phyloP scores from a whole-genome alignment of 129 eudicot species.

The Flaveria robusta region DNA sequence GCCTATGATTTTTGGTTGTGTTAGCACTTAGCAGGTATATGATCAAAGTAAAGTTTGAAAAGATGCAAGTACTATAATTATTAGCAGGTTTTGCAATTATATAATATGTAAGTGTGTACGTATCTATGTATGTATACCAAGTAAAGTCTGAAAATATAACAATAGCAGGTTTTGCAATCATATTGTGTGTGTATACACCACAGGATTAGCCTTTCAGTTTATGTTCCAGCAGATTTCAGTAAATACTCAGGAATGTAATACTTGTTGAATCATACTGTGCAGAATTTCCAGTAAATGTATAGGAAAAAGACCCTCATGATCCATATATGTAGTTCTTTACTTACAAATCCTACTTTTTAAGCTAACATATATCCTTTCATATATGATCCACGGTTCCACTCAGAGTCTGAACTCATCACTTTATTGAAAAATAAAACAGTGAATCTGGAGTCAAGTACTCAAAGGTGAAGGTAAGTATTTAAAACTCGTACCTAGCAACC shows the following conservation, averaged over 20 bases:
- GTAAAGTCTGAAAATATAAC: background rate
- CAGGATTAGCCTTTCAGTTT: background rate
- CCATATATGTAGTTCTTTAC: background rate
- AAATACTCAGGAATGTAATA: slow-evolving; percentile 5
- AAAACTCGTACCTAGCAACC: background rate
- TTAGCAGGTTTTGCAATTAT: background rate
- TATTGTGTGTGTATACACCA: background rate
- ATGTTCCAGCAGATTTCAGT: background rate
- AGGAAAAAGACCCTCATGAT: background rate
- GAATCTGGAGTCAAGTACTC: background rate
- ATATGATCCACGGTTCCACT: background rate
- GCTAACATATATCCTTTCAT: slow-evolving; percentile 10
- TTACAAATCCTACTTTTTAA: background rate
- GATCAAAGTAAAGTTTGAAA: background rate
- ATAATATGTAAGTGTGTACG: too few species aligned
- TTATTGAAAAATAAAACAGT: background rate
- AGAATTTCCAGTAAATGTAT: background rate
- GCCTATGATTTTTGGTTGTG: background rate
- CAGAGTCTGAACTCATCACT: background rate
- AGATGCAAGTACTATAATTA: background rate
- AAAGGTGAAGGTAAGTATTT: background rate
- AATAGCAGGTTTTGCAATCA: background rate
- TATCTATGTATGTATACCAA: too few species aligned
- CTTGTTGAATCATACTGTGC: background rate
- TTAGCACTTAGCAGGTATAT: background rate